Evolutionary conservation across 1,284 basidiomycete species (phyloP).

Genomic region (Termitomyces sp.): DNA sequence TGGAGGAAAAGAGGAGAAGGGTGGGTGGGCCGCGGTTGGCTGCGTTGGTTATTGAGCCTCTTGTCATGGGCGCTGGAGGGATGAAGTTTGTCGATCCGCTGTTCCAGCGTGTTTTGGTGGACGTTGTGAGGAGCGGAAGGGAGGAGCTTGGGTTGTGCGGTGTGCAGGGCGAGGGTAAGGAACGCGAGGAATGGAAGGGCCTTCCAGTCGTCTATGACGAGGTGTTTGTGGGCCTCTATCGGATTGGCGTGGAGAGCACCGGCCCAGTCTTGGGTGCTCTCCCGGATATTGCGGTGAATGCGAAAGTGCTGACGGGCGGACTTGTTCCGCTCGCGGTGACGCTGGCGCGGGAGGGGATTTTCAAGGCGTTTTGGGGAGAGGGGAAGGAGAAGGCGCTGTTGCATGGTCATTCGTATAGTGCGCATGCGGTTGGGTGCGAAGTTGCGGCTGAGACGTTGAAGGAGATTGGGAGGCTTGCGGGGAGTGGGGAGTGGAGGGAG

Average conservation of each 20-base stretch:
- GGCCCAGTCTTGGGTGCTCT: slow-evolving; percentile 61
- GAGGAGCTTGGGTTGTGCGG: slow-evolving; percentile 10
- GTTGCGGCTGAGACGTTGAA: slow-evolving; percentile 82
- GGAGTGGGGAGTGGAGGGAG: slow-evolving; percentile 49
- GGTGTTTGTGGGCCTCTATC: slow-evolving; percentile 90
- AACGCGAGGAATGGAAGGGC: slow-evolving; percentile 51
- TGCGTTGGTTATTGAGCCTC: slow-evolving; percentile 86
- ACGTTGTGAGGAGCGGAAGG: slow-evolving; percentile 60
- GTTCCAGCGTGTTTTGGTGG: slow-evolving; percentile 87
- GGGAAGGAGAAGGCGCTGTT: slow-evolving; percentile 83
- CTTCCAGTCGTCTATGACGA: slow-evolving; percentile 95
- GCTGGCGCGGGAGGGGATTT: slow-evolving; percentile 76
- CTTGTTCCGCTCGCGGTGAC: slow-evolving; percentile 86
- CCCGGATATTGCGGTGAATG: slow-evolving; percentile 89
- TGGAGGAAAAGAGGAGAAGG: slow-evolving; percentile 28
- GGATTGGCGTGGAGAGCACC: slow-evolving; percentile 72
- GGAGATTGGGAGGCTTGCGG: slow-evolving; percentile 50
- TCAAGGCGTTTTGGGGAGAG: slow-evolving; percentile 72
- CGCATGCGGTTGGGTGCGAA: slow-evolving; percentile 87
- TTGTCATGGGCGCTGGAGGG: slow-evolving; percentile 93
- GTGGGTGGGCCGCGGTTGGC: slow-evolving; percentile 40
- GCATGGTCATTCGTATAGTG: slow-evolving; percentile 95
- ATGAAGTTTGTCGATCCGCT: slow-evolving; percentile 98
- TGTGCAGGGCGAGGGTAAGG: background rate
- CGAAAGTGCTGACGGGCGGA: slow-evolving; percentile 94